These are phyloP conservation scores for Takashimella tepidaria DNA, from an alignment of 1,284 basidiomycete species.

Conservation along the genomic window DNA sequence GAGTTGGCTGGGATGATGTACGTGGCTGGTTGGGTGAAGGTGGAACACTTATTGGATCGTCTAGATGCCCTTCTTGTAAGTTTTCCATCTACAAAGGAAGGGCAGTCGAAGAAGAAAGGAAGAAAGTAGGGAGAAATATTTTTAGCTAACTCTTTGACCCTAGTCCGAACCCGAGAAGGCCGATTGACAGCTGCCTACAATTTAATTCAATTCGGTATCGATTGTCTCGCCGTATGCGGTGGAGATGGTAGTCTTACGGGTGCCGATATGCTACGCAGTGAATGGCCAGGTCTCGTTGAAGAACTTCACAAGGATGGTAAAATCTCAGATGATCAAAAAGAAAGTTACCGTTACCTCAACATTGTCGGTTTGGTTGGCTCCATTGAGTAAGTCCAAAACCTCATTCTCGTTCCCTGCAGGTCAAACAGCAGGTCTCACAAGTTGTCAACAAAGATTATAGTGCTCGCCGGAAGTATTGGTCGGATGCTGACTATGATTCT, in stretches of 20 bases:
- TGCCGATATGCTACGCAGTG: conserved; percentile 85
- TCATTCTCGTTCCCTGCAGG: neutral
- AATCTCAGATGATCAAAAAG: conserved; percentile 70
- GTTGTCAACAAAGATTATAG: too few relatives aligned
- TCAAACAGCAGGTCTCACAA: too few relatives aligned
- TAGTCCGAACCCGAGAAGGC: conserved; percentile 76
- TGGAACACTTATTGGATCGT: conserved; percentile 93
- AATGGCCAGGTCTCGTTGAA: conserved; percentile 82
- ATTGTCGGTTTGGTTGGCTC: conserved; percentile 97
- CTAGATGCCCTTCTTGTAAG: conserved; percentile 70
- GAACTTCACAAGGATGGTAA: conserved; percentile 61
- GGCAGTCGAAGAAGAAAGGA: neutral
- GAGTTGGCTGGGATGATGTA: conserved; percentile 98
- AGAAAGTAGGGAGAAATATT: neutral
- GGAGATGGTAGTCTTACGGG: conserved; percentile 96
- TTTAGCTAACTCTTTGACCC: neutral
- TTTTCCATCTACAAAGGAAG: neutral
- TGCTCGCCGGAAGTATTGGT: too few relatives aligned
- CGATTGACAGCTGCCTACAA: conserved; percentile 82
- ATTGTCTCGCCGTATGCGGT: conserved; percentile 92
- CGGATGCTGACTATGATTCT: too few relatives aligned
- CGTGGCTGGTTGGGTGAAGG: conserved; percentile 93
- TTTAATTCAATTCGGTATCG: conserved; percentile 91
- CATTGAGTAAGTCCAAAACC: conserved; percentile 59
- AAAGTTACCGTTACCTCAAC: conserved; percentile 72